Base-by-base conservation (phyloP, 176 grass and related monocot genomes). In the Lolium rigidum region DNA sequence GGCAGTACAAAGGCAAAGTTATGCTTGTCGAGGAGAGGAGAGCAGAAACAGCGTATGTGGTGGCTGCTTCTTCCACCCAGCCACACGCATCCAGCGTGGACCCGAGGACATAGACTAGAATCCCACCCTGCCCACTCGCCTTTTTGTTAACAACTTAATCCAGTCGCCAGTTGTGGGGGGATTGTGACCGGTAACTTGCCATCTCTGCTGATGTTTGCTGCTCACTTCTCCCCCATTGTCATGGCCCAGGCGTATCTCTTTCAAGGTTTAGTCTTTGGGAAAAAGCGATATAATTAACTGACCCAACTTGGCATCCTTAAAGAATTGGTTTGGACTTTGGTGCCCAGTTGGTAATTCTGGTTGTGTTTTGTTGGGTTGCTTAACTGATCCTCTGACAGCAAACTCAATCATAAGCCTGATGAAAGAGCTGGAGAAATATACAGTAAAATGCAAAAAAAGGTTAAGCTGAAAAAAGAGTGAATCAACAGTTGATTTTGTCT, bases 181-280 rank as follows among this genome's bases (percentile, higher is more conserved):
- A 92, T 86, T 87, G 83, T 18, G 87, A 92, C 90, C 22, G 83
- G 41, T 84, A 92, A 87, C 88, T 86, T 86, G 85, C 85, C 77
- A 20, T 80, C 62, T 83, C 62, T 86, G 84, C 83, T 91, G 85
- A 87, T 91, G 85, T 24, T 91, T 87, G 76, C 81, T 48, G 16
- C 51, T 70, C 63, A 38, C 63, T 49, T 81, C 22, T 28, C 47
- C 51, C 77, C 61, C 51, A 13, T 62, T 70, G 41, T 56, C 61
- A 69, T 71, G 3, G 62, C 47, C 47, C 64, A 43, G 43, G 20
- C 63, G 67, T 74, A 58, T 73, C 80, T 48, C 37, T 86, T 73
- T 77, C 70, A 15, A 3, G 69, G 5, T 68, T 31, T 47, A 78
- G 64, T 85, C 31, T 77, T 80, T 56, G 62, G 69, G 41, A 51